These are phyloP conservation scores for Pleurotus pulmonarius DNA, from an alignment of 768 basidiomycete genomes.

Conservation along the genomic window DNA sequence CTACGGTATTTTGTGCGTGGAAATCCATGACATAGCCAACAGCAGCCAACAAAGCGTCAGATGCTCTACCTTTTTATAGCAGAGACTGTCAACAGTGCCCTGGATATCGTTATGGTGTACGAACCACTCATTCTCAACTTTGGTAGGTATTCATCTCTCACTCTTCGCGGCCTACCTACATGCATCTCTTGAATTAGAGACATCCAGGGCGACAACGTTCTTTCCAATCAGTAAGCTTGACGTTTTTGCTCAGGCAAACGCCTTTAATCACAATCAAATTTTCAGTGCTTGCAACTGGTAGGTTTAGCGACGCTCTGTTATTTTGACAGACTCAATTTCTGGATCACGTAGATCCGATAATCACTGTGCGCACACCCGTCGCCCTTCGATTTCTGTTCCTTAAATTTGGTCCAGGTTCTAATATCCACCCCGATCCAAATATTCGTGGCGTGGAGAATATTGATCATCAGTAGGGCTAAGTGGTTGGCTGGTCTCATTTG, in stretches of 20 bases:
- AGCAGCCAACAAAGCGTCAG: not conserved
- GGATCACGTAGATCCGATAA: constrained; percentile 8
- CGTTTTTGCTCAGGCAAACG: not conserved
- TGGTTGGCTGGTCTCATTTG: constrained; percentile 10
- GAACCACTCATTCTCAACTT: constrained; percentile 10
- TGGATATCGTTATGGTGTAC: constrained; percentile 14
- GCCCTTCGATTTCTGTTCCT: not conserved
- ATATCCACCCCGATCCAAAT: constrained; percentile 20
- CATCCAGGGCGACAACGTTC: constrained; percentile 11
- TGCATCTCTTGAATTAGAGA: not conserved
- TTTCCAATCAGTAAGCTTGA: constrained; percentile 27
- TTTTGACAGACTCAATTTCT: too few relatives aligned
- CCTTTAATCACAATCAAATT: not conserved
- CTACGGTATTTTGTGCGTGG: constrained; percentile 28
- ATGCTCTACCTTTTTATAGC: constrained; percentile 13
- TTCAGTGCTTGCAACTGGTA: constrained; percentile 28
- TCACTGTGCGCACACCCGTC: constrained; percentile 12
- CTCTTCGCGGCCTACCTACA: not conserved
- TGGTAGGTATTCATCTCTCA: constrained; percentile 4
- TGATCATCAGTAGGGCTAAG: constrained; percentile 9
- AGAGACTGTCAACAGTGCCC: constrained; percentile 13
- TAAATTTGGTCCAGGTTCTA: constrained; percentile 2
- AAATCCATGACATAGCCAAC: too few relatives aligned
- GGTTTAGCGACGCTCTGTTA: not conserved
- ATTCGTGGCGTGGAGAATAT: constrained; percentile 23